Evolutionary conservation across 345 rosid genomes (phyloP), one percentile per base, ranked within the genome.

Genomic region (Bretschneidera sinensis): DNA sequence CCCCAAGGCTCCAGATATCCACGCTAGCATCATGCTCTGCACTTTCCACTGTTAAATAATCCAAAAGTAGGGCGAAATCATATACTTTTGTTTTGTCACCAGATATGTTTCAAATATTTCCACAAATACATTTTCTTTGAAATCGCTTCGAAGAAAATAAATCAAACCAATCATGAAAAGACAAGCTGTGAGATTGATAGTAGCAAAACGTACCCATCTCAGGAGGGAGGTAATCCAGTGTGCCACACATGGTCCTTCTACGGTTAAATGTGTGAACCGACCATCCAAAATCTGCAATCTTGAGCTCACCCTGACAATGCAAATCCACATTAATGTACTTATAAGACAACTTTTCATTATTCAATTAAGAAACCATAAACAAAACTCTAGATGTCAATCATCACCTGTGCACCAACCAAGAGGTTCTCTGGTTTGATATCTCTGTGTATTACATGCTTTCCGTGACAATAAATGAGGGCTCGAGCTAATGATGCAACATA

Each of bases 271-370:
- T 95, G 76, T 95, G 97, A 20, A 95, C 99, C 0, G 99, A 95
- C 99, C 97, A 95, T 59, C 97, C 99, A 76, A 95, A 95, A 57
- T 95, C 99, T 17, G 99, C 97, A 73, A 95, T 95, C 83, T 95
- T 95, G 48, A 91, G 96, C 71, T 95, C 99, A 55, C 99, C 99
- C 99, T 91, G 78, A 62, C 9, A 59, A 62, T 33, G 19, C 21
- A 59, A 65, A 55, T 2, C n/a, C 31, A 45, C 50, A 45, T 56
- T 28, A 59, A 49, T 59, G 21, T 79, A 71, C 57, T 35, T 58
- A 22, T 34, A 33, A 4, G 18, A 53, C 0, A 48, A 19, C n/a
- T 11, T 59, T 50, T 17, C 57, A 48, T 11, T 51, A 51, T 51
- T 55, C 18, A 17, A 54, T 50, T 25, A 28, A 39, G 16, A 39